Evolutionary conservation across 306 rosid genomes (phyloP).

Genomic region (Psophocarpus tetragonolobus): DNA sequence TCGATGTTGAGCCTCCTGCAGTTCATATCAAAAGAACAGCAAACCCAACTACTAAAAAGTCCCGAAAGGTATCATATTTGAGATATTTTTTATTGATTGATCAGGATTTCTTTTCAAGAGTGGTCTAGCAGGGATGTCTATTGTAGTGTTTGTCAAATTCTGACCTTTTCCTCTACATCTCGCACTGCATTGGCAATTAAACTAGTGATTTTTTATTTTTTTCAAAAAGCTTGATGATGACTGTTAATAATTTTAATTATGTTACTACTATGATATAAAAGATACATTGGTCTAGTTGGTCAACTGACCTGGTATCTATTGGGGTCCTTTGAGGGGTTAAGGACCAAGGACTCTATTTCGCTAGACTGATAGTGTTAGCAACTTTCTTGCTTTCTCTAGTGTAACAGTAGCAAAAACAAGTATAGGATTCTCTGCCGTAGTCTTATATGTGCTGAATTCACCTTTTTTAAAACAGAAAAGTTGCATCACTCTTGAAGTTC

Average conservation of each 20-base stretch:
- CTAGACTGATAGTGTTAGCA: background rate
- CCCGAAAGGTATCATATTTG: conserved; percentile 51
- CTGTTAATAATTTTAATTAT: conserved; percentile 1
- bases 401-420: background rate
- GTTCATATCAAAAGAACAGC: conserved; percentile 42
- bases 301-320: background rate
- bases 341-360: background rate
- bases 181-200: background rate
- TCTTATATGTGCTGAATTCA: background rate
- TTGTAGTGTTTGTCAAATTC: background rate
- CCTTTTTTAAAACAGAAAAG: background rate
- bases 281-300: background rate
- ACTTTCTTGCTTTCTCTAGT: background rate
- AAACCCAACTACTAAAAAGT: conserved; percentile 46
- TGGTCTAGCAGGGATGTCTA: background rate
- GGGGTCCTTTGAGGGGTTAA: background rate
- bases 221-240: background rate
- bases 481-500: background rate
- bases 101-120: background rate
- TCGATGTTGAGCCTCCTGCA: conserved; percentile 41
- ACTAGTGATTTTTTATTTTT: background rate
- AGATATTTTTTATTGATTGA: background rate
- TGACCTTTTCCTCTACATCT: background rate
- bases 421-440: background rate
- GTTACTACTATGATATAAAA: background rate